Conservation (phyloP, 257 asterid genomes). For the Solanum megistacrolobum region DNA sequence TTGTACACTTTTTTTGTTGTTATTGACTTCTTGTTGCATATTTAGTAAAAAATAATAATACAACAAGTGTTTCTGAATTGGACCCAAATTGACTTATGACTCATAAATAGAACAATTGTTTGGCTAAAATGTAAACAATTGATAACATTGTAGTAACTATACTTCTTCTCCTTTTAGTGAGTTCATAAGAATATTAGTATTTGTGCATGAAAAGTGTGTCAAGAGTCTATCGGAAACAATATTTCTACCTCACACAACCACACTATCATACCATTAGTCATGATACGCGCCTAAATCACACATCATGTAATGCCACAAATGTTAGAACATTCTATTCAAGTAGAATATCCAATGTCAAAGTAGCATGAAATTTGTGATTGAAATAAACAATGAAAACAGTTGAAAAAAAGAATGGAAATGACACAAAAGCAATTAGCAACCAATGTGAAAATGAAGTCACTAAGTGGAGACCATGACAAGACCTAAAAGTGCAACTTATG, state of each 20-base stretch:
- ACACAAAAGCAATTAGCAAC: not conserved
- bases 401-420: not conserved
- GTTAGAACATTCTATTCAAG: not conserved
- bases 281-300: not conserved
- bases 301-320: not conserved
- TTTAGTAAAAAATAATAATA: not conserved
- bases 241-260: not conserved
- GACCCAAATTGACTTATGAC: not conserved
- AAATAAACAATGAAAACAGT: not conserved
- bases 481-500: not conserved
- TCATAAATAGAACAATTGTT: not conserved
- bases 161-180: not conserved
- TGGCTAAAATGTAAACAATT: not conserved
- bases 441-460: not conserved
- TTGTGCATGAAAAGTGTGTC: not conserved
- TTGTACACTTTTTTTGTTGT: not conserved
- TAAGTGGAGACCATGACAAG: constrained; percentile 7
- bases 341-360: not conserved
- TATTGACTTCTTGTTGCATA: not conserved
- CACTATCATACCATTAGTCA: not conserved
- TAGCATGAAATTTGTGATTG: not conserved
- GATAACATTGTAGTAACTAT: not conserved
- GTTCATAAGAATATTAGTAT: not conserved
- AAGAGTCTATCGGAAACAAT: not conserved
- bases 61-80: not conserved